Evolutionary conservation across 2,329 filamentous ascomycete species (phyloP).

Genomic region (Beauveria scarabaeidicola): DNA sequence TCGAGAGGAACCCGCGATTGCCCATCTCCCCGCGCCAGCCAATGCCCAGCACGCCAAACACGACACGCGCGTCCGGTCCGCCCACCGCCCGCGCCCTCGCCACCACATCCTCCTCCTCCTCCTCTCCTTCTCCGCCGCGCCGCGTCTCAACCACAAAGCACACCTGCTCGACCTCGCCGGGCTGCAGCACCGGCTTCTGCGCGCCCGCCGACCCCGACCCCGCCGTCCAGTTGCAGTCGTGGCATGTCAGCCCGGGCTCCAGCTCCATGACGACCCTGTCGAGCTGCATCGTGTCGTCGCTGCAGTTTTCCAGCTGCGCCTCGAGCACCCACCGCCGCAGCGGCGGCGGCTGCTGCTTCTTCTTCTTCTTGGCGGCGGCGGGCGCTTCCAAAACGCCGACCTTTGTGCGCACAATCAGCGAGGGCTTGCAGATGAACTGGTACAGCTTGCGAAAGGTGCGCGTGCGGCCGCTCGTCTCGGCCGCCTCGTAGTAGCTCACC

Average conservation of each 20-base stretch:
- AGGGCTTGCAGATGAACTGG: conserved; percentile 88
- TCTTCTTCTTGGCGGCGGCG: not conserved
- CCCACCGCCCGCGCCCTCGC: conserved; percentile 27
- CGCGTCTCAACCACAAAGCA: conserved; percentile 49
- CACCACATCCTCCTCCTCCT: conserved; percentile 20
- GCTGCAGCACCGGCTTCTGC: conserved; percentile 47
- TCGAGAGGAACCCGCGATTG: conserved; percentile 77
- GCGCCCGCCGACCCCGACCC: conserved; percentile 14
- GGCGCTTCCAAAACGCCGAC: conserved; percentile 49
- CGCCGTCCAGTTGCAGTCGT: conserved; percentile 50
- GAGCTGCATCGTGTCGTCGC: conserved; percentile 72
- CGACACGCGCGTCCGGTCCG: conserved; percentile 44
- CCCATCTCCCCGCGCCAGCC: conserved; percentile 89
- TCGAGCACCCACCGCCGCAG: conserved; percentile 64
- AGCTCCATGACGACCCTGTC: conserved; percentile 54
- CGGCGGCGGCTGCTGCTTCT: not conserved
- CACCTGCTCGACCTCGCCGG: conserved; percentile 57
- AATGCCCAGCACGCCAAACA: conserved; percentile 75
- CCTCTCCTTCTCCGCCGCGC: conserved; percentile 12
- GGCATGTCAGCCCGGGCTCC: conserved; percentile 40
- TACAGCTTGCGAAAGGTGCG: conserved; percentile 92
- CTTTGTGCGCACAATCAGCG: conserved; percentile 86
- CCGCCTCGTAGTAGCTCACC: conserved; percentile 86
- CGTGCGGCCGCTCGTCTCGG: conserved; percentile 59
- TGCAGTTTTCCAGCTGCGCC: conserved; percentile 91